phyloP scores from a whole-genome alignment of 1,139 yeast genomes.

The Martiniozyma asiatica region DNA sequence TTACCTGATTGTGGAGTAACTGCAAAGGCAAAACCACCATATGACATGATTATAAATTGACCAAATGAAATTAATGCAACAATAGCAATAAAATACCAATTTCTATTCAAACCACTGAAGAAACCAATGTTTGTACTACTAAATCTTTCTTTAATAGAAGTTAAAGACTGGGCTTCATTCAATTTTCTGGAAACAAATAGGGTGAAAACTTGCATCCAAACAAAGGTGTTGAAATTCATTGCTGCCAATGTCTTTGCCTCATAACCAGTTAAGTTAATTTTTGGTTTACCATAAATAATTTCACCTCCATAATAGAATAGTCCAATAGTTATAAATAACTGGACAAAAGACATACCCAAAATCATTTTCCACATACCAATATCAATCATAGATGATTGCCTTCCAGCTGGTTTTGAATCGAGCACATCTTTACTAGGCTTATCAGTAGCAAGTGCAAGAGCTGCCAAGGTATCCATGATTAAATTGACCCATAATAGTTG shows the following conservation, averaged over 20 bases:
- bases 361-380: slow-evolving; percentile 99
- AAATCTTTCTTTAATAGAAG: slow-evolving; percentile 52
- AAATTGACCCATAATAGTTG: slow-evolving; percentile 94
- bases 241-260: slow-evolving; percentile 57
- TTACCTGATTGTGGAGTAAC: slow-evolving; percentile 66
- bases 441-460: slow-evolving; percentile 94
- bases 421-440: slow-evolving; percentile 79
- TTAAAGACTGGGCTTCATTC: slow-evolving; percentile 54
- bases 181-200: slow-evolving; percentile 82
- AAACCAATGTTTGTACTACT: slow-evolving; percentile 59
- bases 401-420: slow-evolving; percentile 75
- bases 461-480: slow-evolving; percentile 97
- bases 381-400: slow-evolving; percentile 69
- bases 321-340: slow-evolving; percentile 64
- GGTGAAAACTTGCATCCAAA: slow-evolving; percentile 95
- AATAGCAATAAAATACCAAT: slow-evolving; percentile 69
- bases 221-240: slow-evolving; percentile 89
- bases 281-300: slow-evolving; percentile 37
- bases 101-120: slow-evolving; percentile 68
- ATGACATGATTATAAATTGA: slow-evolving; percentile 86
- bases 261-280: slow-evolving; percentile 26
- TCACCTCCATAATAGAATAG: slow-evolving; percentile 67
- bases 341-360: slow-evolving; percentile 71
- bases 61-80: slow-evolving; percentile 64
- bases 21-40: slow-evolving; percentile 93